These are phyloP conservation scores for Ambrosiella xylebori DNA, from an alignment of 2,329 filamentous ascomycete genomes.

Conservation along the genomic window DNA sequence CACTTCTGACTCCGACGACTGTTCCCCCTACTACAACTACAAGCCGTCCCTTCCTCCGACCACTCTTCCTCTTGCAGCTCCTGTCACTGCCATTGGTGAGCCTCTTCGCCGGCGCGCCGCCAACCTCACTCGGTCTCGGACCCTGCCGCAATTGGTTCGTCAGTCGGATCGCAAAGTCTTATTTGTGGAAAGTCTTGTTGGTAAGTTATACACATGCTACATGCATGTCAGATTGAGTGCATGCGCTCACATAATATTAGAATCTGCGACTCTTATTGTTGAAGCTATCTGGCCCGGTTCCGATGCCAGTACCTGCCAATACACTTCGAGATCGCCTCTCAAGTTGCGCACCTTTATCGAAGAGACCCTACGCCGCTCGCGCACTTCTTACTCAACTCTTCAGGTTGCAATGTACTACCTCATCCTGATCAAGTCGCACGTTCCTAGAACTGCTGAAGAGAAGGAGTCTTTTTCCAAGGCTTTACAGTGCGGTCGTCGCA, in stretches of 20 bases:
- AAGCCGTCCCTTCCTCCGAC: constrained; percentile 25
- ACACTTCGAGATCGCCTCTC: constrained; percentile 58
- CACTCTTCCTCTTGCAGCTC: constrained; percentile 33
- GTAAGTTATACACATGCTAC: constrained; percentile 44
- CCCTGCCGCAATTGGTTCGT: constrained; percentile 51
- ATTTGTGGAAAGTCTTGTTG: constrained; percentile 93
- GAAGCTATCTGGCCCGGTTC: constrained; percentile 94
- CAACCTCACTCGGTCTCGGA: constrained; percentile 36
- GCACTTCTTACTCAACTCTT: constrained; percentile 91
- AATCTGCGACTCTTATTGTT: constrained; percentile 93
- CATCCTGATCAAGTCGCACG: constrained; percentile 78
- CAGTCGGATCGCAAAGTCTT: constrained; percentile 85
- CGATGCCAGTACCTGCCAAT: constrained; percentile 50
- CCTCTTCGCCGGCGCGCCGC: constrained; percentile 33
- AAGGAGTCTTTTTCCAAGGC: constrained; percentile 58
- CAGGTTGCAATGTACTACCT: constrained; percentile 95
- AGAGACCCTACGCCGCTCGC: constrained; percentile 84
- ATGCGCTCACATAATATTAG: constrained; percentile 29
- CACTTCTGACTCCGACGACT: constrained; percentile 52
- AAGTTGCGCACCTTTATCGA: constrained; percentile 92
- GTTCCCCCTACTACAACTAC: constrained; percentile 39
- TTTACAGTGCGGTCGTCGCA: constrained; percentile 86
- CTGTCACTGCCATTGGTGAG: constrained; percentile 38
- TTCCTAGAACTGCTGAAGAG: constrained; percentile 65
- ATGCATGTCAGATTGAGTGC: constrained; percentile 2